phyloP scores from a whole-genome alignment of 192 early-diverging fungal genomes.

The Coemansia sp. region DNA sequence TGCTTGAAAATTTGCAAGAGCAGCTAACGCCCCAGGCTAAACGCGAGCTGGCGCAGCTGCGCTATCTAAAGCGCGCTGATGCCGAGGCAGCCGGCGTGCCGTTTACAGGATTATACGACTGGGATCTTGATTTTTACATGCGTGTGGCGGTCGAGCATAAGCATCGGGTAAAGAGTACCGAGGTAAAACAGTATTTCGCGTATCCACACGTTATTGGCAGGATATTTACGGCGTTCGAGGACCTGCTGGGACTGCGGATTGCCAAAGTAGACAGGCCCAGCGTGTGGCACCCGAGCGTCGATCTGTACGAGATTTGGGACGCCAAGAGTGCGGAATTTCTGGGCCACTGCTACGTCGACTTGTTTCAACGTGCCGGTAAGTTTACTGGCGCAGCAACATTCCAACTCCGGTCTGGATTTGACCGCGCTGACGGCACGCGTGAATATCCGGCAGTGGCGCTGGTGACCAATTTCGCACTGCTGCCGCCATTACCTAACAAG shows the following conservation, averaged over 20 bases:
- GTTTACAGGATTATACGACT: slow-evolving; percentile 56
- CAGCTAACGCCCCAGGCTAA: slow-evolving; percentile 51
- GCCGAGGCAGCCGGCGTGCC: slow-evolving; percentile 12
- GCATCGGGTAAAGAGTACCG: slow-evolving; percentile 59
- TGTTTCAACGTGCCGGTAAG: slow-evolving; percentile 64
- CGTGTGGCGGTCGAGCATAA: slow-evolving; percentile 56
- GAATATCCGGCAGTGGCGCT: slow-evolving; percentile 56
- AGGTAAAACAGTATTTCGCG: slow-evolving; percentile 71
- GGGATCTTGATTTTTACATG: slow-evolving; percentile 67
- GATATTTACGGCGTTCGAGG: slow-evolving; percentile 62
- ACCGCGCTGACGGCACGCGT: slow-evolving; percentile 37
- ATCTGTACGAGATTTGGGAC: slow-evolving; percentile 64
- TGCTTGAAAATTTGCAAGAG: slow-evolving; percentile 54
- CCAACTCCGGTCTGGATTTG: slow-evolving; percentile 60
- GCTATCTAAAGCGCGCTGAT: slow-evolving; percentile 56
- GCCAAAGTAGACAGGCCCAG: slow-evolving; percentile 50
- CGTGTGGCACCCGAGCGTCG: slow-evolving; percentile 70
- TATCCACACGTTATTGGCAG: slow-evolving; percentile 50
- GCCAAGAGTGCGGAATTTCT: slow-evolving; percentile 51
- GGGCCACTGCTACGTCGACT: slow-evolving; percentile 67
- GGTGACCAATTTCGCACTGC: slow-evolving; percentile 56
- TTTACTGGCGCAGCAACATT: slow-evolving; percentile 64
- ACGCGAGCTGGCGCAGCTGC: slow-evolving; percentile 54
- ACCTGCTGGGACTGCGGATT: slow-evolving; percentile 61
- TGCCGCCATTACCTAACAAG: slow-evolving; percentile 44